phyloP scores from a whole-genome alignment of 2,329 filamentous ascomycete species.

The Fusarium sp. region DNA sequence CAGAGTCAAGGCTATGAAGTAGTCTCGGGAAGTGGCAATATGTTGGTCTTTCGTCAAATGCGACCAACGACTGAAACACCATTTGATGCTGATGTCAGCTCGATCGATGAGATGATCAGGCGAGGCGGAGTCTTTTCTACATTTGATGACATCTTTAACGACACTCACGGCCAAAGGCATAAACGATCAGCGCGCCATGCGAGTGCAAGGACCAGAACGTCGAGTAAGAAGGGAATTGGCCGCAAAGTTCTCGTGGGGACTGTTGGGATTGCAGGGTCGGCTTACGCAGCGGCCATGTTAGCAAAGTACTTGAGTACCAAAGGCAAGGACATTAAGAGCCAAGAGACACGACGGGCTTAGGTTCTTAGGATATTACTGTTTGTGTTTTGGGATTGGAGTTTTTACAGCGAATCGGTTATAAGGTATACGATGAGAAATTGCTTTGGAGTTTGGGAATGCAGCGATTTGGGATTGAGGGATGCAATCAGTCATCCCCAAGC shows the following conservation, averaged over 20 bases:
- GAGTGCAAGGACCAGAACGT: conserved; percentile 34
- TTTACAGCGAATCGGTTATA: background rate
- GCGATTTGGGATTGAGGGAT: background rate
- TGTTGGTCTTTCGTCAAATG: conserved; percentile 75
- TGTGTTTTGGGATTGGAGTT: background rate
- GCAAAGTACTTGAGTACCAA: conserved; percentile 66
- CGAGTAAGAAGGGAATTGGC: conserved; percentile 53
- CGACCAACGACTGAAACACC: conserved; percentile 37
- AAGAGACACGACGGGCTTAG: conserved; percentile 2
- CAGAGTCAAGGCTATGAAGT: conserved; percentile 74
- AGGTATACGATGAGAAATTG: background rate
- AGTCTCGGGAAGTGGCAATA: conserved; percentile 69
- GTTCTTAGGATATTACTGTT: background rate
- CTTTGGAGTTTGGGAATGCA: conserved; percentile 18
- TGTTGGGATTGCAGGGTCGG: conserved; percentile 63
- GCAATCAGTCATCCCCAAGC: background rate
- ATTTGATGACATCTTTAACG: conserved; percentile 64
- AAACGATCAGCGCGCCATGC: background rate
- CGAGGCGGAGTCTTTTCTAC: conserved; percentile 68
- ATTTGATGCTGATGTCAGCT: conserved; percentile 57
- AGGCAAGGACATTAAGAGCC: conserved; percentile 48
- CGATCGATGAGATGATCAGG: conserved; percentile 67
- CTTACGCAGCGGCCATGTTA: conserved; percentile 69
- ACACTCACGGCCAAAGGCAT: conserved; percentile 39
- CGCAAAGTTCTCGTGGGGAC: conserved; percentile 66